Evolutionary conservation across 768 basidiomycete species (phyloP), one percentile per base, ranked within the genome.

Genomic region (Podaxis sp.): DNA sequence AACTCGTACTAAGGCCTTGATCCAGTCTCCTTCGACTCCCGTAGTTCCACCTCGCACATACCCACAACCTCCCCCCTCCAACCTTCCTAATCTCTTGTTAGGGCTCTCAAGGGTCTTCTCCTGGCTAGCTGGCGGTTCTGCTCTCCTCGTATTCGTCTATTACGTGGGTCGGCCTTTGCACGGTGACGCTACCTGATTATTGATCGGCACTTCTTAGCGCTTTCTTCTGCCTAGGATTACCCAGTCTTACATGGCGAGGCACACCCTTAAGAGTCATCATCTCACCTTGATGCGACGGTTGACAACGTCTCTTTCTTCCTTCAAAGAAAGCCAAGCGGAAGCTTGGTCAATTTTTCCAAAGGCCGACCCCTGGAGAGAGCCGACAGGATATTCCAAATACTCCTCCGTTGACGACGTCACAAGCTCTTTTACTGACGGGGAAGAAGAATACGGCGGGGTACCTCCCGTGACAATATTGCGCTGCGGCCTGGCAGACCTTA

Each of bases 41-140:
- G 61, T 72, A 4, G 73, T 93, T 38, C 90, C 90, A 19, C 89
- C 90, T 0, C 82, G 89, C 66, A 85, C 87, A 53, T 93, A 93
- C 67, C 90, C 90, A 3, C 83, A 82, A 63, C 82, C 79, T 11
- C 83, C 85, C 4, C 89, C 89, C 2, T 92, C 90, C 2, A 84
- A 82, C 66, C 74, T 93, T 1, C 90, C 90, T 0, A 79, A 80
- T 50, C 79, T 92, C 41, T 74, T 93, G n/a, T 71, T 86, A 11
- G 89, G 86, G 2, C 73, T 87, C 17, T 73, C 77, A 25, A 82
- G 88, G 47, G 73, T 91, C 19, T 80, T 89, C 55, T 77, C 80
- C 11, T 93, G 90, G 91, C 69, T 90, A 60, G 77, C 81, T 1
- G 88, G 91, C 4, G 81, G 87, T 9, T 86, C 87, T 50, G 82